Conservation (phyloP, 78 protist genomes). For the Acrasis kona region DNA sequence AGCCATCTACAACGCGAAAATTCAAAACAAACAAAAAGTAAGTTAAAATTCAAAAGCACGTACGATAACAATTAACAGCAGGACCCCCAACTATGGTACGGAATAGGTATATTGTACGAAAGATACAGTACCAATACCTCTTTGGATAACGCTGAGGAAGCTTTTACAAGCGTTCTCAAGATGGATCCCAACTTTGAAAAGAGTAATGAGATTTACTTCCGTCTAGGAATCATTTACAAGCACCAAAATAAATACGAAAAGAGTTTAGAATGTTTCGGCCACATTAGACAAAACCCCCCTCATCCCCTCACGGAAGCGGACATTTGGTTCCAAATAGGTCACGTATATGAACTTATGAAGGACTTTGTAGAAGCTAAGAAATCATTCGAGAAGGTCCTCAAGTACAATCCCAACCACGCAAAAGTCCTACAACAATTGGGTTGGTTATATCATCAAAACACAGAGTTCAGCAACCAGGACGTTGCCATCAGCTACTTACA, state of each 20-base stretch:
- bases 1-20: slow-evolving; percentile 35
- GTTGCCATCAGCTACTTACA: slow-evolving; percentile 29
- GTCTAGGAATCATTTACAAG: slow-evolving; percentile 71
- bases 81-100: slow-evolving; percentile 79
- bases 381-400: slow-evolving; percentile 59
- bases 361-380: slow-evolving; percentile 53
- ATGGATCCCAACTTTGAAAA: slow-evolving; percentile 69
- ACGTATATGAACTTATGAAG: slow-evolving; percentile 64
- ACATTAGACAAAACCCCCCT: slow-evolving; percentile 44
- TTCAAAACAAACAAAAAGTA: not conserved
- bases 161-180: slow-evolving; percentile 65
- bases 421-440: slow-evolving; percentile 67
- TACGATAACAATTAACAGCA: too few species aligned
- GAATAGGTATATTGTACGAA: slow-evolving; percentile 75
- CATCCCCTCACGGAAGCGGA: slow-evolving; percentile 53
- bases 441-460: slow-evolving; percentile 60
- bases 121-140: slow-evolving; percentile 64
- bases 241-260: slow-evolving; percentile 50
- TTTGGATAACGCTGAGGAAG: slow-evolving; percentile 78
- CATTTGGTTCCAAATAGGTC: slow-evolving; percentile 76
- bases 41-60: not conserved
- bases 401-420: slow-evolving; percentile 49
- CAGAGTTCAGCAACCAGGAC: slow-evolving; percentile 30
- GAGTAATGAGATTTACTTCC: slow-evolving; percentile 57
- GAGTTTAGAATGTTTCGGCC: slow-evolving; percentile 46